Evolutionary conservation across 495 filamentous ascomycete genomes (phyloP).

Genomic region (Lineolata rhizophorae): DNA sequence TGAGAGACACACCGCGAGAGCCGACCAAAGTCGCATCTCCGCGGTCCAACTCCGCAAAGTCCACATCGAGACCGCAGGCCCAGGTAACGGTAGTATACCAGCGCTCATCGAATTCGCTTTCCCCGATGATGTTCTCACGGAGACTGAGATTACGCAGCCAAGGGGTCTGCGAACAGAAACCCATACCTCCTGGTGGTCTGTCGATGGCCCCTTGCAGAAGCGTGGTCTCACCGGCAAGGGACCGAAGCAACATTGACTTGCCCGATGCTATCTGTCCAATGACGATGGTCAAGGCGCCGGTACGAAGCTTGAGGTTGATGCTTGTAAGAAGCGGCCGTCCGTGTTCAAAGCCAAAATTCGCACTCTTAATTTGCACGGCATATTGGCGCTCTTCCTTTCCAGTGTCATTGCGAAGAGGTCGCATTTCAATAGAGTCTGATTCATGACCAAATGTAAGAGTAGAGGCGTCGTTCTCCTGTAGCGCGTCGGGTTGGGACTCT

Average conservation of each 20-base stretch:
- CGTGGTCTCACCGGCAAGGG: constrained; percentile 3
- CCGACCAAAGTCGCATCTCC: constrained; percentile 8
- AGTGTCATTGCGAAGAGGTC: too few species aligned
- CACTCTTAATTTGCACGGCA: constrained; percentile 1
- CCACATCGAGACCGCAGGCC: constrained; percentile 4
- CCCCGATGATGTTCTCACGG: constrained; percentile 8
- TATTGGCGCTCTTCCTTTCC: neutral
- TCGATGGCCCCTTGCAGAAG: constrained; percentile 1
- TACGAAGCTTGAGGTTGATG: constrained; percentile 3
- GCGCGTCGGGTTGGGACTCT: neutral
- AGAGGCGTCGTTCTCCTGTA: too few species aligned
- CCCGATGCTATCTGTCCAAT: constrained; percentile 8
- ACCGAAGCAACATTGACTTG: constrained; percentile 9
- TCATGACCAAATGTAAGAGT: too few species aligned
- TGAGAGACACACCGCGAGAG: constrained; percentile 6
- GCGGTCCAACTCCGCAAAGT: constrained; percentile 5
- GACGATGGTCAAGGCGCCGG: constrained; percentile 3
- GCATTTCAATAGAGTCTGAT: too few species aligned
- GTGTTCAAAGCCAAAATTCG: constrained; percentile 4
- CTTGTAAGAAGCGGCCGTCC: constrained; percentile 2
- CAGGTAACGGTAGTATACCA: constrained; percentile 7
- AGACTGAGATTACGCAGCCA: constrained; percentile 10
- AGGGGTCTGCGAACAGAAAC: constrained; percentile 9
- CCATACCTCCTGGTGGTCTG: constrained; percentile 1
- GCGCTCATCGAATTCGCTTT: constrained; percentile 1